Conservation (phyloP, 306 rosid genomes). For the Vachellia pachyceras region DNA sequence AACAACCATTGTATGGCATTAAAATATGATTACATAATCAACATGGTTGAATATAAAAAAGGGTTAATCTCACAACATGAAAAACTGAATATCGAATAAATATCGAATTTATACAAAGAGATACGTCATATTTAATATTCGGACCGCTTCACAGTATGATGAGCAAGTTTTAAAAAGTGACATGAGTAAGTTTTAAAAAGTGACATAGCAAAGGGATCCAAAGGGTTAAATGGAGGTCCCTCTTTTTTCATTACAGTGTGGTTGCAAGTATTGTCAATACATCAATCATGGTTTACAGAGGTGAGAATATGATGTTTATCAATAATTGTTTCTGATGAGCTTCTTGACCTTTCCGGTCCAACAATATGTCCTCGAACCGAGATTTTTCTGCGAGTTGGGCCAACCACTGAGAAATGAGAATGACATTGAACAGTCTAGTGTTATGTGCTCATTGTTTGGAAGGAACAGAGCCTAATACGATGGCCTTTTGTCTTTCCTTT, state of each 20-base stretch:
- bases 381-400: not conserved
- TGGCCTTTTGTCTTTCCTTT: constrained; percentile 53
- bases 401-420: constrained; percentile 7
- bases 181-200: no score
- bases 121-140: no score
- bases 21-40: not conserved
- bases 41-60: no score
- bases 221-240: constrained; percentile 30
- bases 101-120: no score
- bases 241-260: constrained; percentile 18
- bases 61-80: no score
- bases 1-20: not conserved
- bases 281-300: constrained; percentile 33
- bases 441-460: constrained; percentile 50
- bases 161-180: no score
- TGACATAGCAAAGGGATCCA: constrained; percentile 22
- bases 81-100: no score
- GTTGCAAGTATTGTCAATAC: constrained; percentile 27
- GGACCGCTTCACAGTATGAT: no score
- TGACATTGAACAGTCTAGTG: constrained; percentile 33
- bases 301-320: constrained; percentile 11
- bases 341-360: constrained; percentile 27
- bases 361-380: constrained; percentile 17
- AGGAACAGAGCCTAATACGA: constrained; percentile 39
- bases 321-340: constrained; percentile 27